A percentile compares a stretch with the other conserved stretches of the same genome.
Conservation (phyloP, 305 asterid species). For the Fraxinus velutina region DNA sequence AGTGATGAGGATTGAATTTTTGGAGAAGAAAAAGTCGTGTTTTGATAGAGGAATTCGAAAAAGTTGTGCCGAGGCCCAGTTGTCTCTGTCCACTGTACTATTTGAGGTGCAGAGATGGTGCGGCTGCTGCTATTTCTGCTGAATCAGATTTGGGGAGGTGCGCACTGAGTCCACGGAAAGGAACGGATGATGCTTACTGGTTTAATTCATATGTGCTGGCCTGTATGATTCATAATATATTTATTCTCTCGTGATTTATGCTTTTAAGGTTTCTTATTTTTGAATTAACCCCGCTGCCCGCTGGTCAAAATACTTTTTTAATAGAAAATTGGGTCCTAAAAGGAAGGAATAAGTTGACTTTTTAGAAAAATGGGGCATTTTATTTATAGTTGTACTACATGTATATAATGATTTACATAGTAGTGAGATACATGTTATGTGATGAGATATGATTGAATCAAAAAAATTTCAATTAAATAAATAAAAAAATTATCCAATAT, state of each 20-base stretch:
- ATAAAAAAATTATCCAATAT: no score
- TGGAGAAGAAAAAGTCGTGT: neutral
- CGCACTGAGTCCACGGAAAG: neutral
- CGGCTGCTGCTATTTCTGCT: neutral
- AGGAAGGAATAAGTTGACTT: no score
- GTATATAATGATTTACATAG: no score
- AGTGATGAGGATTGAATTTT: neutral
- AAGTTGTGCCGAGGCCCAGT: neutral
- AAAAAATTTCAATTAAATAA: no score
- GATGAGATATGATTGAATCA: no score
- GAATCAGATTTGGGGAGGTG: neutral
- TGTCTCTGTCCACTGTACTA: neutral
- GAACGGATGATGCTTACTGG: neutral
- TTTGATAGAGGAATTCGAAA: neutral
- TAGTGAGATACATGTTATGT: no score
- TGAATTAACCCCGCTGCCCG: neutral
- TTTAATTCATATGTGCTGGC: neutral
- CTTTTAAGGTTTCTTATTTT: neutral
- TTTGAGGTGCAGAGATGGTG: neutral
- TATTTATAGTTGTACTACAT: no score
- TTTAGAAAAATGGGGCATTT: no score
- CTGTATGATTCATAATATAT: neutral
- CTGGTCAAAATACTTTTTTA: neutral
- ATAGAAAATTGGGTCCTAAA: neutral
- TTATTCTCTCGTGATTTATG: neutral